Evolutionary conservation across 257 asterid species (phyloP), one percentile per base, ranked within the genome.

Genomic region (Scutellaria minor): DNA sequence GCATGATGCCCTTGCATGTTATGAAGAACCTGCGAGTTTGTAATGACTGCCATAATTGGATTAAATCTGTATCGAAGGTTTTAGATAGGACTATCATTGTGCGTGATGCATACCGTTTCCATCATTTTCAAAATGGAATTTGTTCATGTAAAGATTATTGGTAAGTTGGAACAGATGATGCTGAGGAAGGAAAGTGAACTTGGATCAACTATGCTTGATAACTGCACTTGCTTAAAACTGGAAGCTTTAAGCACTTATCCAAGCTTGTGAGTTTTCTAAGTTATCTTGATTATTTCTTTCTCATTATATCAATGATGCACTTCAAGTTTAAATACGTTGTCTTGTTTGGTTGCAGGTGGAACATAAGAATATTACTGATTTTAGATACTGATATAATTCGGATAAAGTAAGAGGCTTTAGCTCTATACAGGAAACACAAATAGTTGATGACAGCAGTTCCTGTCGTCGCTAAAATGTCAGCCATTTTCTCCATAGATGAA

Each of bases 1-100:
- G 70, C 59, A 50, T 74, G 61, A 80, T 86, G 65, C 95, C 96
- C 27, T 71, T 92, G 80, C 83, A 77, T 60, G 90, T 92, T 73
- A 92, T 92, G 93, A 92, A 92, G 88, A 91, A 91, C 82, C 85
- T 92, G 53, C 91, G 97, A 12, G 85, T 92, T 73, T 90, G 96
- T 76, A 86, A 72, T 67, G 96, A 92, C 57, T 92, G 98, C 79
- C 98, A 92, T 83, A 86, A 80, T 64, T 89, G 96, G 96, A 85
- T 90, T 67, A 92, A 85, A 71, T 83, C 74, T 71, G 87, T 88
- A 7, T 85, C 96, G 0, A 78, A 81, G 77, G 81, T 80, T 59
- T 82, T 76, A 54, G 80, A 68, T 78, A 89, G 91, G 42, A 67
- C 85, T 64, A 82, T 90, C 66, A 76, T 85, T 41, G 95, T 90